Percentiles rank a stretch among this genome's conserved stretches.
Evolutionary conservation across 345 rosid species (phyloP).

Genomic region (Syzygium jambos): DNA sequence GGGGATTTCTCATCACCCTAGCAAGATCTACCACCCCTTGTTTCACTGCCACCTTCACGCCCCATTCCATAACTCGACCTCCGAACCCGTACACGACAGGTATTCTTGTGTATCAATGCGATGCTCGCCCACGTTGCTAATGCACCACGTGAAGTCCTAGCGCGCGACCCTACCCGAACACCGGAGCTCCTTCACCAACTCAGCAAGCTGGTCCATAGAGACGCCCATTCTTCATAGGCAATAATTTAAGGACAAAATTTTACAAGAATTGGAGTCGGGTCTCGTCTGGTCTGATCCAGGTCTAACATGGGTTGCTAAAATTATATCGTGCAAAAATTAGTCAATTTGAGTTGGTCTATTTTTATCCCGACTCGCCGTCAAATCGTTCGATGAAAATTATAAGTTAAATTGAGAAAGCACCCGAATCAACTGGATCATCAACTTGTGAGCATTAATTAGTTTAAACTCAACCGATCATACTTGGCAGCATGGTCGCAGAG

Average conservation of each 20-base stretch:
- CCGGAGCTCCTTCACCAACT: no score
- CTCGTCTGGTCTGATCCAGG: background rate
- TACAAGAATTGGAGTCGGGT: background rate
- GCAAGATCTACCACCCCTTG: background rate
- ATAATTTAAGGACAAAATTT: background rate
- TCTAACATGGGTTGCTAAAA: background rate
- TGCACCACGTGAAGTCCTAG: background rate
- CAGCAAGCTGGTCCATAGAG: no score
- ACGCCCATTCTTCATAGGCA: no score
- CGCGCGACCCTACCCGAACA: background rate
- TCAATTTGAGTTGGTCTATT: background rate
- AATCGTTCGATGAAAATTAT: background rate
- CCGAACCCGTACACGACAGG: background rate
- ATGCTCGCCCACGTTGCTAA: background rate
- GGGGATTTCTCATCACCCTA: background rate
- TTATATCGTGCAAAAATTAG: background rate
- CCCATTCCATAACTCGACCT: background rate
- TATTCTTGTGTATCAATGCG: background rate
- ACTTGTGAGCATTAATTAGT: background rate
- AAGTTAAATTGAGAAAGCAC: background rate
- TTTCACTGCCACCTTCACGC: background rate
- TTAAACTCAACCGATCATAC: background rate
- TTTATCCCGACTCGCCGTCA: background rate
- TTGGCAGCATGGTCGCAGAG: background rate
- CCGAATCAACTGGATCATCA: background rate